phyloP scores from a whole-genome alignment of 805 yeast species.

The Clavispora asparagi region DNA sequence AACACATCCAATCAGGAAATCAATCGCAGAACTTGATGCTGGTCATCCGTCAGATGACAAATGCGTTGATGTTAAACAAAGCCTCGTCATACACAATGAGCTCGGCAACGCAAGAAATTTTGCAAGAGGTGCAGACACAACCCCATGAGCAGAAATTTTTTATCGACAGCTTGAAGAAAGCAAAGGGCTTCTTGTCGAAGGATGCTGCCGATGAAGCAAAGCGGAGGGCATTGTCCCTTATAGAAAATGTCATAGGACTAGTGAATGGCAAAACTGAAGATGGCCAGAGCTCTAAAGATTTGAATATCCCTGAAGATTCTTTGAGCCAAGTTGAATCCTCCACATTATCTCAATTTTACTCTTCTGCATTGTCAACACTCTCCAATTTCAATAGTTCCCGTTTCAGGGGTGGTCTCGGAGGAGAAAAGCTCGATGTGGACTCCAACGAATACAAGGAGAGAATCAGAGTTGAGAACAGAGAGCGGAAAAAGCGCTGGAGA shows the following conservation, averaged over 20 bases:
- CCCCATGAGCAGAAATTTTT: constrained; percentile 20
- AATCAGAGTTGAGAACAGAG: constrained; percentile 63
- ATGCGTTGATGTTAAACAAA: constrained; percentile 20
- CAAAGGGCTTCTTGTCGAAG: constrained; percentile 26
- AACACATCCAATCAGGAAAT: constrained; percentile 22
- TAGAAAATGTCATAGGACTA: constrained; percentile 20
- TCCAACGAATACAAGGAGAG: constrained; percentile 47
- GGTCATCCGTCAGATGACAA: constrained; percentile 38
- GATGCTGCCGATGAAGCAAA: constrained; percentile 9
- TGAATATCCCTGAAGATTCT: not conserved
- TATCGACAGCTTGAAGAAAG: constrained; percentile 24
- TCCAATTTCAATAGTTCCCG: constrained; percentile 19
- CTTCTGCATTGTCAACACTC: constrained; percentile 20
- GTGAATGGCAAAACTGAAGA: constrained; percentile 8
- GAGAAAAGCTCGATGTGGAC: constrained; percentile 24
- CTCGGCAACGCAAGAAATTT: constrained; percentile 8
- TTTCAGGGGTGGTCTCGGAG: constrained; percentile 12
- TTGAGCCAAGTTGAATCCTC: constrained; percentile 7
- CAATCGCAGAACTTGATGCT: constrained; percentile 22
- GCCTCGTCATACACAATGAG: constrained; percentile 7
- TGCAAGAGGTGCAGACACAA: constrained; percentile 11
- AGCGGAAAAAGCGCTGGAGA: constrained; percentile 79
- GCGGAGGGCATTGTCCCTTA: constrained; percentile 17
- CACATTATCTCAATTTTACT: constrained; percentile 4
- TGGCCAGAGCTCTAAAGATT: not conserved